Conservation (phyloP, 176 grass and related monocot genomes). For the Zizania latifolia region DNA sequence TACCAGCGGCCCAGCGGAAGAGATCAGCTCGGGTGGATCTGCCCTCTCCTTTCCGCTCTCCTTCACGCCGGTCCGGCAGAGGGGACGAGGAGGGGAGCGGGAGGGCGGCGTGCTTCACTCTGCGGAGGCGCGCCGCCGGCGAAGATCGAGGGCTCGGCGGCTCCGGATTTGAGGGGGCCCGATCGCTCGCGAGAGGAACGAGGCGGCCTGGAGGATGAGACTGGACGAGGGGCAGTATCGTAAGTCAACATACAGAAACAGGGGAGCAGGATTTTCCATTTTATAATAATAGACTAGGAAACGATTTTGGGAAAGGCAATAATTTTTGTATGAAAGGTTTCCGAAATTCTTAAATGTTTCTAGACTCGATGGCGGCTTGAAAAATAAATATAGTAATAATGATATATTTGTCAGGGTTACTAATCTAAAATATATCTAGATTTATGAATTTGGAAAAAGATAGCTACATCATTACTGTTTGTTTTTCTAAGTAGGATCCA, state of each 20-base stretch:
- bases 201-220: constrained; percentile 18
- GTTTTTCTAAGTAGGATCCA: too few species aligned
- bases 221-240: constrained; percentile 28
- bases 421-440: too few species aligned
- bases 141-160: constrained; percentile 31
- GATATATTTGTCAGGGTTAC: too few species aligned
- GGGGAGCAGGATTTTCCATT: background rate
- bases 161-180: constrained; percentile 22
- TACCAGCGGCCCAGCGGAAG: constrained; percentile 25
- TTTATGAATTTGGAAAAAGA: too few species aligned
- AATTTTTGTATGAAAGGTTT: too few species aligned
- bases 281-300: background rate
- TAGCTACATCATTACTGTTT: too few species aligned
- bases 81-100: background rate
- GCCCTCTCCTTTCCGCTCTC: background rate
- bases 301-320: background rate
- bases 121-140: background rate
- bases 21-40: constrained; percentile 15
- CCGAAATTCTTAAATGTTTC: too few species aligned
- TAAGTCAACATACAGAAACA: constrained; percentile 18
- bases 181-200: constrained; percentile 32
- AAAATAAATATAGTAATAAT: too few species aligned
- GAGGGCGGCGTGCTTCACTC: background rate
- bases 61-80: background rate
- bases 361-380: too few species aligned